These are phyloP conservation scores for Myxozyma geophila DNA, from an alignment of 805 yeast species.

Conservation along the genomic window DNA sequence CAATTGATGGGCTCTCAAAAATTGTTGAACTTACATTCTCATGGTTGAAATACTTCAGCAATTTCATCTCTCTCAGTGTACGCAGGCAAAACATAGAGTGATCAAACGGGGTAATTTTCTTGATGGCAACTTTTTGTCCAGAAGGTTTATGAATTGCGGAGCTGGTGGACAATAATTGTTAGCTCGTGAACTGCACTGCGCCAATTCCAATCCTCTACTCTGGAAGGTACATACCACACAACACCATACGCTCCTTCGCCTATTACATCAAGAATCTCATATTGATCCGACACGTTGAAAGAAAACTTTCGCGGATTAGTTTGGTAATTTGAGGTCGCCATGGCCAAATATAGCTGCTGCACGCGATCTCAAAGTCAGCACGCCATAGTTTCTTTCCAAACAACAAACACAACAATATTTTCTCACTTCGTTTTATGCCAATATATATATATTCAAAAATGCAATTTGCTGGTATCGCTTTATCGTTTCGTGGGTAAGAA, in stretches of 20 bases:
- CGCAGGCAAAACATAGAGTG: slow-evolving; percentile 86
- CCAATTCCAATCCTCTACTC: background rate
- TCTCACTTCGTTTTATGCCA: no score
- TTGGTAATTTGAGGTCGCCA: slow-evolving; percentile 12
- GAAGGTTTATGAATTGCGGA: slow-evolving; percentile 86
- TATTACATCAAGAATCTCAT: slow-evolving; percentile 79
- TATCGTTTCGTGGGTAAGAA: no score
- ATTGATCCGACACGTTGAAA: slow-evolving; percentile 86
- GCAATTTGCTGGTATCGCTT: no score
- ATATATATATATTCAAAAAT: no score
- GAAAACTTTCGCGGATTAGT: slow-evolving; percentile 50
- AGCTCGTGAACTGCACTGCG: background rate
- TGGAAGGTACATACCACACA: slow-evolving; percentile 50
- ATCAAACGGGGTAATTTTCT: slow-evolving; percentile 91
- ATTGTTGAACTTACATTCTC: slow-evolving; percentile 59
- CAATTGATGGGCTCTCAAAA: background rate
- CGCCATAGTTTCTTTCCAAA: no score
- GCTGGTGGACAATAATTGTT: slow-evolving; percentile 47
- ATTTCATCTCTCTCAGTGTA: slow-evolving; percentile 85
- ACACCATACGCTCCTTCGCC: slow-evolving; percentile 98
- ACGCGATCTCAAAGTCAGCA: background rate
- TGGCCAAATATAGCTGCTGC: background rate
- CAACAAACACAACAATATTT: background rate
- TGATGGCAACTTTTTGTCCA: slow-evolving; percentile 89
- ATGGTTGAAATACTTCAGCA: slow-evolving; percentile 87